Conservation (phyloP, 1,139 yeast genomes). For the Candida sp. region DNA sequence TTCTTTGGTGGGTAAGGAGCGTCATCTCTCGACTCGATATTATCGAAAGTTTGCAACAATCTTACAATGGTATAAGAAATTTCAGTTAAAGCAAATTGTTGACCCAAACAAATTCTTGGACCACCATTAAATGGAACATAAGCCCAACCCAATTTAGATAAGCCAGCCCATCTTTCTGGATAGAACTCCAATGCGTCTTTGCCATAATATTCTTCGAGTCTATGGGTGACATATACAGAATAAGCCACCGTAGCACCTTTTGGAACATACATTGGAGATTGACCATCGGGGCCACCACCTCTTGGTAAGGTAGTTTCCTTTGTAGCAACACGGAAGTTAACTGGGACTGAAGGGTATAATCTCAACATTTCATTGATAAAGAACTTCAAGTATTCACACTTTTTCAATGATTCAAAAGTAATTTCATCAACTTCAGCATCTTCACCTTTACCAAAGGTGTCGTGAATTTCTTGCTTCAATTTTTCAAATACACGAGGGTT, state of each 20-base stretch:
- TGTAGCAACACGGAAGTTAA: constrained; percentile 41
- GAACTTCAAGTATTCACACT: constrained; percentile 43
- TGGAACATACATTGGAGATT: constrained; percentile 41
- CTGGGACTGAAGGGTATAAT: constrained; percentile 55
- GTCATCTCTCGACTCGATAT: constrained; percentile 21
- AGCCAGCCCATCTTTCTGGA: constrained; percentile 50
- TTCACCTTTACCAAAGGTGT: constrained; percentile 24
- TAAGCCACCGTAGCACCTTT: constrained; percentile 47
- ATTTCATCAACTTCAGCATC: constrained; percentile 32
- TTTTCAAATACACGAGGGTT: constrained; percentile 36
- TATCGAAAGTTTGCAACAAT: constrained; percentile 39
- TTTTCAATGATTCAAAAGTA: constrained; percentile 49
- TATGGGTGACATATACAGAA: constrained; percentile 44
- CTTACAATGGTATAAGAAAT: constrained; percentile 47
- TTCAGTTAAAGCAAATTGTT: constrained; percentile 60
- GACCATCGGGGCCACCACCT: constrained; percentile 50
- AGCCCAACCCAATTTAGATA: constrained; percentile 45
- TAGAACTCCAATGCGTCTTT: constrained; percentile 42
- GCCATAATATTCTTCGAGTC: constrained; percentile 43
- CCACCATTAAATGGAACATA: constrained; percentile 61
- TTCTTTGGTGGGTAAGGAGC: constrained; percentile 28
- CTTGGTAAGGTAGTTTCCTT: constrained; percentile 40
- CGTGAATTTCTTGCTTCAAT: constrained; percentile 29
- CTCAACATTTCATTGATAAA: constrained; percentile 51
- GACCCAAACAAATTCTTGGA: constrained; percentile 60